Base-by-base conservation (phyloP, 208 protist species). In the Acanthamoeba healyi region DNA sequence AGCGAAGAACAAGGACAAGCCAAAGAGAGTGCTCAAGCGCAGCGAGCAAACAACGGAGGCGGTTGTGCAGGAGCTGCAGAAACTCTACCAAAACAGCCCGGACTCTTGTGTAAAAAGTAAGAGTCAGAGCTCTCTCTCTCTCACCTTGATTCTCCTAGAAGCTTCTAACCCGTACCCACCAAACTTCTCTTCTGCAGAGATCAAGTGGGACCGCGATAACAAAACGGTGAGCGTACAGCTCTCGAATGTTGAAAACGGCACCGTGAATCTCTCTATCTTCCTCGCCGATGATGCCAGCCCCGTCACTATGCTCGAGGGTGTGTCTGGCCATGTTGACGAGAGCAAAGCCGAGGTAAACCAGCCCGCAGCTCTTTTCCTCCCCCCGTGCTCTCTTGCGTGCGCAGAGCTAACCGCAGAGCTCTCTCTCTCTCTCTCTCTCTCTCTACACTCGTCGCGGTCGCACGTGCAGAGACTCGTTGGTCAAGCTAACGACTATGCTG, bases 51-150 rank as follows among this genome's bases (percentile, higher is more conserved):
- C 79, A 3, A 54, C 42, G 14, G 44, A 29, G 46, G 46, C 32
- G 17, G 34, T 88, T 19, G 32, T 88, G 2, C 32, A 88, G 51
- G 79, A 88, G 79, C 24, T 88, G 12, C 79, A 88, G 17, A 32
- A 24, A 7, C 29, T 88, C 29, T 38, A 88, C 79, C 38, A 40
- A 26, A 61, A 88, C 24, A 88, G 32, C 24, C 42, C 42, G 26
- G 40, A n/a, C 49, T 88, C 79, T 5, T 88, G 79, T 24, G 79
- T 88, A 22, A 88, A 88, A 24, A 88, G 79, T 88, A 88, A n/a
- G n/a, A n/a, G n/a, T n/a, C n/a, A n/a, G n/a, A n/a, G n/a, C n/a
- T n/a, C n/a, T n/a, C 44, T 72, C 63, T 1, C 38, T 46, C 15
- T 82, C 72, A 32, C 24, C 72, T 34, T 34, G 2, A 15, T 29